Evolutionary conservation across 495 filamentous ascomycete genomes (phyloP).

Genomic region (Choiromyces venosus): DNA sequence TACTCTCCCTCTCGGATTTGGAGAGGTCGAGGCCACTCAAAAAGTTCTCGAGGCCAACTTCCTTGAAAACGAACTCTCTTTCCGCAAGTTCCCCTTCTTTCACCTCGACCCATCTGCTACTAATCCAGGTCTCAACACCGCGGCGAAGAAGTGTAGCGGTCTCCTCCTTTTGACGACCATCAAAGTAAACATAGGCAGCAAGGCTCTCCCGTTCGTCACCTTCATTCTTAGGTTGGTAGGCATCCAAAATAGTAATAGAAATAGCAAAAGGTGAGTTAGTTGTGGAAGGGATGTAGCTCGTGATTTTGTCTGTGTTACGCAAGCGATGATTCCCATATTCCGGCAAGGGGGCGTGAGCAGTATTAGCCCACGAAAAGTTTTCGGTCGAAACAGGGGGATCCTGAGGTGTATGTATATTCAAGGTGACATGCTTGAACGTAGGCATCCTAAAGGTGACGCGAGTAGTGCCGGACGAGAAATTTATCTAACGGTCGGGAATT

Average conservation of each 20-base stretch:
- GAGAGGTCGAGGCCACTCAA: conserved; percentile 90
- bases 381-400: conserved; percentile 37
- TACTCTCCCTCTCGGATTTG: conserved; percentile 74
- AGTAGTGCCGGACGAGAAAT: not conserved
- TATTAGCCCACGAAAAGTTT: conserved; percentile 41
- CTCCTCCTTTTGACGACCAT: conserved; percentile 90
- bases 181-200: conserved; percentile 98
- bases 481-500: not conserved
- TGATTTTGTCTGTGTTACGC: conserved; percentile 82
- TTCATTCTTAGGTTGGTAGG: conserved; percentile 88
- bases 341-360: conserved; percentile 61
- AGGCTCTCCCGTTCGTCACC: conserved; percentile 56
- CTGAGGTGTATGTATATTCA: conserved; percentile 41
- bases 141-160: conserved; percentile 88
- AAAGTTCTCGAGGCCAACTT: conserved; percentile 93
- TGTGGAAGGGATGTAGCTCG: conserved; percentile 80
- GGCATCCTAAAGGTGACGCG: conserved; percentile 27
- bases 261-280: conserved; percentile 82
- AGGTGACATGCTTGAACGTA: conserved; percentile 42
- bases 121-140: conserved; percentile 98
- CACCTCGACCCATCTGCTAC: conserved; percentile 93
- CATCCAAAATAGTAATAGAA: conserved; percentile 87
- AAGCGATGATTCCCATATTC: conserved; percentile 95
- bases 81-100: conserved; percentile 88
- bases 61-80: conserved; percentile 93